Evolutionary conservation across 345 rosid species (phyloP).

Genomic region (Physaria fendleri): DNA sequence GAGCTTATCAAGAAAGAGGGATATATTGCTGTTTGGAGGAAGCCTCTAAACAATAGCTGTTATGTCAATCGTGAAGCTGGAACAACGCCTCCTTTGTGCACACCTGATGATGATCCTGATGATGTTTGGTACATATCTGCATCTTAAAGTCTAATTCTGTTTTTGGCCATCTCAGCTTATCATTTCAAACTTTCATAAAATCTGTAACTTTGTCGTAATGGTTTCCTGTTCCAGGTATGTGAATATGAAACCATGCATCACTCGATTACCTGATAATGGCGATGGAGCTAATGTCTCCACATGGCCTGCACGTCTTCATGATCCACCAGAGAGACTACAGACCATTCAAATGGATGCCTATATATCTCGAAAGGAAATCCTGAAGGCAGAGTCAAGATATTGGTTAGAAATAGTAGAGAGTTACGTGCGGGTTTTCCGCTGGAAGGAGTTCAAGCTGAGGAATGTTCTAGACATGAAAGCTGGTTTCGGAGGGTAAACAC

Average conservation of each 20-base stretch:
- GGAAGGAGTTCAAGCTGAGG: slow-evolving; percentile 46
- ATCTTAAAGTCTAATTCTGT: not conserved
- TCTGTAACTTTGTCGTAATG: slow-evolving; percentile 5
- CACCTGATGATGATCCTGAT: slow-evolving; percentile 44
- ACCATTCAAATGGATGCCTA: slow-evolving; percentile 55
- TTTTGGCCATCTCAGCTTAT: not conserved
- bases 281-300: slow-evolving; percentile 47
- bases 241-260: slow-evolving; percentile 45
- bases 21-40: slow-evolving; percentile 51
- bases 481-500: slow-evolving; percentile 64
- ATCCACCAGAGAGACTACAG: slow-evolving; percentile 54
- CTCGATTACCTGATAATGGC: slow-evolving; percentile 43
- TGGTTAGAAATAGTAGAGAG: slow-evolving; percentile 51
- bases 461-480: slow-evolving; percentile 70
- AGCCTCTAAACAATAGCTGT: slow-evolving; percentile 57
- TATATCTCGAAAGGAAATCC: slow-evolving; percentile 52
- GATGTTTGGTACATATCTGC: slow-evolving; percentile 45
- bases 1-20: slow-evolving; percentile 54
- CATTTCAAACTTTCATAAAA: not conserved
- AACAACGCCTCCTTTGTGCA: slow-evolving; percentile 45
- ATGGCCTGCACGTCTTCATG: slow-evolving; percentile 61
- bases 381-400: slow-evolving; percentile 54
- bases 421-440: slow-evolving; percentile 42
- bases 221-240: slow-evolving; percentile 43
- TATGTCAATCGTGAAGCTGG: slow-evolving; percentile 39